Percentiles rank a stretch among this genome's conserved stretches.
phyloP scores from a whole-genome alignment of 148 eudicot genomes.

The Linanthus parryae region DNA sequence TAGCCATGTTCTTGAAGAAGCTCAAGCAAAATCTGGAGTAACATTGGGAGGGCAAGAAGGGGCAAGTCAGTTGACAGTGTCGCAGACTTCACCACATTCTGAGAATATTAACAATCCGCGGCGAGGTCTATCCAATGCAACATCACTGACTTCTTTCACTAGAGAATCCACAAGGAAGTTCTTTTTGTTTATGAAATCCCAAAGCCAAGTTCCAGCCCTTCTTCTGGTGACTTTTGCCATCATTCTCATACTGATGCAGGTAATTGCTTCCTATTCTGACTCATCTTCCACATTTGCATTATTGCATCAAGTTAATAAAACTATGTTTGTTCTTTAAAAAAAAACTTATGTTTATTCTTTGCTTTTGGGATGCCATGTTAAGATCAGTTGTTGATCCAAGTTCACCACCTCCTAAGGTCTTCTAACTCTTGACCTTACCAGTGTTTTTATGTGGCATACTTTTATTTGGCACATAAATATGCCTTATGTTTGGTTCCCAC shows the following conservation, averaged over 20 bases:
- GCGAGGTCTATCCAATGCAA: no score
- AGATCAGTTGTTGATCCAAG: no score
- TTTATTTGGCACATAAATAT: no score
- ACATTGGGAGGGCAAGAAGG: slow-evolving; percentile 15
- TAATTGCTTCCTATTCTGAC: slow-evolving; percentile 12
- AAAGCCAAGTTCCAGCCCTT: slow-evolving; percentile 26
- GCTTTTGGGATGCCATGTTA: no score
- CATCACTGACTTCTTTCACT: slow-evolving; percentile 27
- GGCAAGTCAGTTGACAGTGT: slow-evolving; percentile 21
- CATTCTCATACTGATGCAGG: slow-evolving; percentile 66
- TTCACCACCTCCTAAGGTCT: no score
- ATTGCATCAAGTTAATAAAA: no score
- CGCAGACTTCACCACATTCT: slow-evolving; percentile 18
- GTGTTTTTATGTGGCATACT: no score
- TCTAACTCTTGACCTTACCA: no score
- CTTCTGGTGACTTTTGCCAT: slow-evolving; percentile 35
- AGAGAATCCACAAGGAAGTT: slow-evolving; percentile 33
- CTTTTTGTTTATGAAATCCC: slow-evolving; percentile 26
- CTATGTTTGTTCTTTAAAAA: no score
- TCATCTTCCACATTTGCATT: slow-evolving; percentile 4
- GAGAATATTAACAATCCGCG: slow-evolving; percentile 19
- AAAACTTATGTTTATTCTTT: no score
- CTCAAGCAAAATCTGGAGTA: slow-evolving; percentile 21
- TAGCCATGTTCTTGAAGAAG: slow-evolving; percentile 26
- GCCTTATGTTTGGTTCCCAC: no score